A percentile compares a stretch with the other conserved stretches of the same genome.
These are phyloP conservation scores for Pseudocercospora crystallina DNA, from an alignment of 2,329 filamentous ascomycete species.

Conservation along the genomic window DNA sequence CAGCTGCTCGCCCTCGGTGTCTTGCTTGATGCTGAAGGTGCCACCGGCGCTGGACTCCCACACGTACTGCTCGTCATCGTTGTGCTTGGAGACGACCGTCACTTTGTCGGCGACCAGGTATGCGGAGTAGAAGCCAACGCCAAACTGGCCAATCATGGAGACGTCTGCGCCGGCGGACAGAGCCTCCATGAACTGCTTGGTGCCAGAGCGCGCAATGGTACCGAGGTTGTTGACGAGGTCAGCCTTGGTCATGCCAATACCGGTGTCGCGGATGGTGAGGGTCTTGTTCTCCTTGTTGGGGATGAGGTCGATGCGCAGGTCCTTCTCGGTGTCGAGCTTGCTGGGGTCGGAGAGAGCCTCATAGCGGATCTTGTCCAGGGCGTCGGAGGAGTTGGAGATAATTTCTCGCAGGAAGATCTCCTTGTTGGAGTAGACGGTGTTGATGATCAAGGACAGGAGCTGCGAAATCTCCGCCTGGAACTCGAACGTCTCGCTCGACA, in stretches of 20 bases:
- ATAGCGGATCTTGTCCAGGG: conserved; percentile 99
- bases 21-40: conserved; percentile 88
- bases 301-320: conserved; percentile 98
- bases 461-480: conserved; percentile 99
- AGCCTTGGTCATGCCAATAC: conserved; percentile 99
- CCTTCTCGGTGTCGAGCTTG: conserved; percentile 97
- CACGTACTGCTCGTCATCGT: conserved; percentile 99
- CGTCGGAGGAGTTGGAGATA: conserved; percentile 98
- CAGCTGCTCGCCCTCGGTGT: conserved; percentile 86
- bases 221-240: conserved; percentile 99
- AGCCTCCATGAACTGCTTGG: conserved; percentile 99
- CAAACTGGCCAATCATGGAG: conserved; percentile 99
- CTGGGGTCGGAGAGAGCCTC: conserved; percentile 93
- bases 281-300: conserved; percentile 98
- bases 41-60: conserved; percentile 98
- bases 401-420: conserved; percentile 99
- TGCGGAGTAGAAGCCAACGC: conserved; percentile 99
- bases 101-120: conserved; percentile 98
- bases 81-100: conserved; percentile 96
- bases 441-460: conserved; percentile 99
- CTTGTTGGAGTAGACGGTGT: conserved; percentile 99
- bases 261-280: conserved; percentile 92
- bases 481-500: conserved; percentile 94
- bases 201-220: conserved; percentile 98
- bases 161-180: conserved; percentile 97